These are phyloP conservation scores for Suillus lakei DNA, from an alignment of 768 basidiomycete species.

Conservation along the genomic window DNA sequence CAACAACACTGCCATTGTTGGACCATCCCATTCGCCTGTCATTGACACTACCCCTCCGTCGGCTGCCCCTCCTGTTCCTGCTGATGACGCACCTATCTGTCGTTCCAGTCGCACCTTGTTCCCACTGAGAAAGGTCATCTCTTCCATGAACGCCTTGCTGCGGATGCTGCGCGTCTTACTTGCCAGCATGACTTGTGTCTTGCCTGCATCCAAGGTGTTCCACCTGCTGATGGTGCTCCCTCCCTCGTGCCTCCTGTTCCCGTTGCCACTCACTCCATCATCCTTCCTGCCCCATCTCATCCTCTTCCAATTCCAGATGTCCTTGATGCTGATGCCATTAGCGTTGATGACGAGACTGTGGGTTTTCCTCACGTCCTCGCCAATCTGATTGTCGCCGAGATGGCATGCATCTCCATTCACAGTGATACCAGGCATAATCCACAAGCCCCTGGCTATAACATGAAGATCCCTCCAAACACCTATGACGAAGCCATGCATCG, in stretches of 20 bases:
- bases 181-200: no score
- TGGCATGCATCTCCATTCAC: background rate
- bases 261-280: background rate
- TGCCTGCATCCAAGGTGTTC: background rate
- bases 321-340: background rate
- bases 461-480: background rate
- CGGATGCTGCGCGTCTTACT: no score
- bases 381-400: constrained; percentile 4
- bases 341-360: background rate
- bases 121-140: no score
- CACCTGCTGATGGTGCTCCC: background rate
- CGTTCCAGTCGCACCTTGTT: no score
- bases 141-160: no score
- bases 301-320: background rate
- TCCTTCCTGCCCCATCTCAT: background rate
- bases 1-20: no score
- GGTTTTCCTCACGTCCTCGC: constrained; percentile 6
- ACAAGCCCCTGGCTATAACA: background rate
- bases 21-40: no score
- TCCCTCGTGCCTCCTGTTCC: background rate
- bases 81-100: no score
- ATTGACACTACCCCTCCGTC: no score
- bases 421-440: background rate
- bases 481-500: background rate
- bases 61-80: no score